Conservation (phyloP, 1,284 basidiomycete genomes). For the Psilocybe mexicana region DNA sequence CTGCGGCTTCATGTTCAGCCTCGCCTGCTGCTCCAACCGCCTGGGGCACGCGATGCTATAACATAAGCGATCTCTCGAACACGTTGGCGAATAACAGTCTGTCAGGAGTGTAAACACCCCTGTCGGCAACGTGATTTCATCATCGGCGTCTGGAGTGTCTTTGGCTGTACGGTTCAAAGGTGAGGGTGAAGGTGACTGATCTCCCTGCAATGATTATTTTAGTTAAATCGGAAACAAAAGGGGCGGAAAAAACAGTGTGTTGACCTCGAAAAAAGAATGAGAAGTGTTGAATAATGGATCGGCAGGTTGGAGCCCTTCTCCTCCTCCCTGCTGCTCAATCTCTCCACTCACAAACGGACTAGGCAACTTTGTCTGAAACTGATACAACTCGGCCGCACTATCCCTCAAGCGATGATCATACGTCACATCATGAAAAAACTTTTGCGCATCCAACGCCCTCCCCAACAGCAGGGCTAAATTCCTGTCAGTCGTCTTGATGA, state of each 20-base stretch:
- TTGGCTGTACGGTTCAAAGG: slow-evolving; percentile 38
- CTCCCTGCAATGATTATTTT: slow-evolving; percentile 12
- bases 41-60: slow-evolving; percentile 97
- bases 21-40: slow-evolving; percentile 90
- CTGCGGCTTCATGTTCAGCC: slow-evolving; percentile 91
- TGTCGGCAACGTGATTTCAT: slow-evolving; percentile 80
- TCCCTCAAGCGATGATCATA: slow-evolving; percentile 97
- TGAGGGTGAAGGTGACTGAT: slow-evolving; percentile 41
- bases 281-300: slow-evolving; percentile 13
- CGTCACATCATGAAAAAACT: slow-evolving; percentile 99
- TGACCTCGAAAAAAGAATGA: slow-evolving; percentile 18
- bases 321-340: slow-evolving; percentile 38
- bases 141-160: slow-evolving; percentile 43
- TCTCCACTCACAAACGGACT: slow-evolving; percentile 83
- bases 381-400: slow-evolving; percentile 88
- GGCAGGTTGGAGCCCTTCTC: slow-evolving; percentile 25
- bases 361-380: slow-evolving; percentile 77
- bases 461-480: slow-evolving; percentile 94
- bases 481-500: slow-evolving; percentile 97
- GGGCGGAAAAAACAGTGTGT: not conserved
- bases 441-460: slow-evolving; percentile 94
- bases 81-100: slow-evolving; percentile 98
- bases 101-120: slow-evolving; percentile 97
- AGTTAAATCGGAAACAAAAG: not conserved
- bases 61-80: slow-evolving; percentile 89